Conservation (phyloP, 164 flowering plant genomes). For the Cinnamomum micranthum region DNA sequence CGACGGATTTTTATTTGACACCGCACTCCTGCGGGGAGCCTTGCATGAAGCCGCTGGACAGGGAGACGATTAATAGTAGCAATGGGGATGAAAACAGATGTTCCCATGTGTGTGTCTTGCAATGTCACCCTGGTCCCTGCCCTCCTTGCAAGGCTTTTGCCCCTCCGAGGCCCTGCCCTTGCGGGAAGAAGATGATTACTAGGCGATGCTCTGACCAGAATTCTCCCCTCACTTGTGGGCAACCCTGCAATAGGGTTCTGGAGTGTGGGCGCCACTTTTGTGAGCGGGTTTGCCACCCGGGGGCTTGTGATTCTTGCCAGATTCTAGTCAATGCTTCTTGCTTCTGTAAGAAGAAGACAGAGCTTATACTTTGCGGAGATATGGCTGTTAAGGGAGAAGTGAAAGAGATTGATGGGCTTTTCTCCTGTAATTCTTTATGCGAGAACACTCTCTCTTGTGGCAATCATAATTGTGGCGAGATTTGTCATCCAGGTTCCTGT, state of each 20-base stretch:
- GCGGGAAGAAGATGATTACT: constrained; percentile 74
- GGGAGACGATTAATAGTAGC: constrained; percentile 21
- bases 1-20: constrained; percentile 81
- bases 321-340: constrained; percentile 61
- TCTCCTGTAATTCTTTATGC: constrained; percentile 66
- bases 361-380: constrained; percentile 69
- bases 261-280: constrained; percentile 86
- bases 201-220: constrained; percentile 77
- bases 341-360: constrained; percentile 71
- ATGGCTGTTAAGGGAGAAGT: constrained; percentile 77
- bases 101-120: constrained; percentile 88
- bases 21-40: constrained; percentile 98
- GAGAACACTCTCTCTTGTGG: constrained; percentile 68
- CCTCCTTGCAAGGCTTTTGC: constrained; percentile 98
- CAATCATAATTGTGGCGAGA: constrained; percentile 61
- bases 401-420: constrained; percentile 56
- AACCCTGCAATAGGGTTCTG: constrained; percentile 69
- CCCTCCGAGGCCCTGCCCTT: constrained; percentile 72
- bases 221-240: constrained; percentile 70
- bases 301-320: constrained; percentile 71
- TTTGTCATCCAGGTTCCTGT: constrained; percentile 90
- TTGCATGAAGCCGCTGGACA: constrained; percentile 79
- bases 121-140: constrained; percentile 98
- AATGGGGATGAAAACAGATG: constrained; percentile 52
- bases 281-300: constrained; percentile 64